phyloP scores from a whole-genome alignment of 140 eudicot species.

The Stevia rebaudiana region DNA sequence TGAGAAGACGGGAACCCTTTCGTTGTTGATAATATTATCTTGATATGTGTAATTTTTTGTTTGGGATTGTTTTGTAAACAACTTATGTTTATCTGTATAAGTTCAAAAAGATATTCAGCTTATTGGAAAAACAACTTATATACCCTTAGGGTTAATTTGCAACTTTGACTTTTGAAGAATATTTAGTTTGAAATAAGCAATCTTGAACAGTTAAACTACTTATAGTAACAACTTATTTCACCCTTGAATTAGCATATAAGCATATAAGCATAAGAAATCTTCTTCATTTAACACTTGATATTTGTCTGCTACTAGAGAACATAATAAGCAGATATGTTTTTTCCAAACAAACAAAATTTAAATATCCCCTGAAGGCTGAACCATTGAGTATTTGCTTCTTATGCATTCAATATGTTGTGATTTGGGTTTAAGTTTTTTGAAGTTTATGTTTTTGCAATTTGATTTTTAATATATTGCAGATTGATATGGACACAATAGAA shows the following conservation, averaged over 20 bases:
- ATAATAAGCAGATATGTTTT: background rate
- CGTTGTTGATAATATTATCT: background rate
- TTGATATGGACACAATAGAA: slow-evolving; percentile 97
- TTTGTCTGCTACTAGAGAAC: background rate
- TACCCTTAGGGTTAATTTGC: background rate
- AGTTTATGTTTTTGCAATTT: background rate
- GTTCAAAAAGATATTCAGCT: background rate
- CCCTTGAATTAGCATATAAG: background rate
- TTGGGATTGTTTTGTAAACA: background rate
- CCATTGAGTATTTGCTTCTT: background rate
- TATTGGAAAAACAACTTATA: background rate
- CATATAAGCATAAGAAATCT: background rate
- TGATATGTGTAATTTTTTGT: background rate
- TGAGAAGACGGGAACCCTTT: too few species aligned
- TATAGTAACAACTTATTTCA: background rate
- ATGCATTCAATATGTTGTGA: slow-evolving; percentile 4
- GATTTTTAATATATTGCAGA: slow-evolving; percentile 43
- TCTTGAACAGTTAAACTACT: background rate
- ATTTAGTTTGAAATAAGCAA: background rate
- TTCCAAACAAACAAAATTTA: background rate
- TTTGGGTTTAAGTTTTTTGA: slow-evolving; percentile 2
- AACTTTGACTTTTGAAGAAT: background rate
- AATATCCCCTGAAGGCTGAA: background rate
- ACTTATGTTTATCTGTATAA: background rate
- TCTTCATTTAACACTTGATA: background rate